Evolutionary conservation across 1,284 basidiomycete genomes (phyloP).

Genomic region (Rhodotorula sp.): DNA sequence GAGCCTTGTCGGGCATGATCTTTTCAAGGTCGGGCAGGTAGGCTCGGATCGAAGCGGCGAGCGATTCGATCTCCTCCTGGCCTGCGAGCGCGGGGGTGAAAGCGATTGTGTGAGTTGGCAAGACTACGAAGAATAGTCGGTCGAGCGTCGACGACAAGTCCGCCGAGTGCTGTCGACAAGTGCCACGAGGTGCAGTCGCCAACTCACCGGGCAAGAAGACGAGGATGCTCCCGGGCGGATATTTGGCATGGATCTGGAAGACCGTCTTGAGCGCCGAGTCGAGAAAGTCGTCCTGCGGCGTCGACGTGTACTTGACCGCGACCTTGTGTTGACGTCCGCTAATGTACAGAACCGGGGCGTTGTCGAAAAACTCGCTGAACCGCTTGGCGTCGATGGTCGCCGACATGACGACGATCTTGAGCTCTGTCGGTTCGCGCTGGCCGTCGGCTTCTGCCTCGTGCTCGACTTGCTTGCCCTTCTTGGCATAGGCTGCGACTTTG

Average conservation of each 20-base stretch:
- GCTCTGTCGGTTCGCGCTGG: conserved; percentile 49
- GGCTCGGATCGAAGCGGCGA: conserved; percentile 68
- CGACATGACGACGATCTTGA: conserved; percentile 96
- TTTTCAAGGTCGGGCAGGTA: conserved; percentile 49
- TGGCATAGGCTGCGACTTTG: conserved; percentile 44
- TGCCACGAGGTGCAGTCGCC: background rate
- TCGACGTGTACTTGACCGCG: conserved; percentile 58
- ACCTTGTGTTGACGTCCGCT: conserved; percentile 94
- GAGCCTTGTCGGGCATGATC: conserved; percentile 16
- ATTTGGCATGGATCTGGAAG: conserved; percentile 78
- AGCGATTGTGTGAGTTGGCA: too few relatives aligned
- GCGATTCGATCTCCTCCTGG: conserved; percentile 92
- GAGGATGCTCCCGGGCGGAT: conserved; percentile 77
- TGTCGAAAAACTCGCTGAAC: conserved; percentile 85
- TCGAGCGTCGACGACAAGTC: too few relatives aligned
- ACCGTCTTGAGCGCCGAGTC: conserved; percentile 86
- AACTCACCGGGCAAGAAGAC: conserved; percentile 80
- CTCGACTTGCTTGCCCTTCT: conserved; percentile 60
- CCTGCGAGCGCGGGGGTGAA: conserved; percentile 53
- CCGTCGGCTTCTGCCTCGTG: conserved; percentile 54
- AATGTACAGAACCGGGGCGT: conserved; percentile 81
- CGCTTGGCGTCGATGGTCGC: conserved; percentile 93
- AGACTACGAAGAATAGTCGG: too few relatives aligned
- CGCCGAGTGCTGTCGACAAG: background rate
- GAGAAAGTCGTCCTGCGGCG: conserved; percentile 77